Evolutionary conservation across 2,329 filamentous ascomycete species (phyloP).

Genomic region (Ascochyta koolunga): DNA sequence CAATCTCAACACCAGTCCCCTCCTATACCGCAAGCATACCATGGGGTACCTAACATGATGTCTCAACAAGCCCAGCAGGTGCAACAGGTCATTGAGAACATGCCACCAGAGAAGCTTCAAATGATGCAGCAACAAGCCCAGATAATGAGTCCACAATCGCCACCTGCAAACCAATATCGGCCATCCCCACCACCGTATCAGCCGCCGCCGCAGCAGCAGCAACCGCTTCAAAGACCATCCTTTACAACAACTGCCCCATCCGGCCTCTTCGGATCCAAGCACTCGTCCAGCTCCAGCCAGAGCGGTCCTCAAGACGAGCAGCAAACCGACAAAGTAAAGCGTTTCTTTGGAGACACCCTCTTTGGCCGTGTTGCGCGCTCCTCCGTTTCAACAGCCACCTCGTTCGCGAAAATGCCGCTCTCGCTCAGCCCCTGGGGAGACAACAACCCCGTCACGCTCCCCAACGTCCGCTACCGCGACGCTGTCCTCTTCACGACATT

Average conservation of each 20-base stretch:
- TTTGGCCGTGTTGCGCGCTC: conserved; percentile 45
- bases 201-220: conserved; percentile 21
- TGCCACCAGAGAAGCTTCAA: conserved; percentile 42
- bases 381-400: conserved; percentile 41
- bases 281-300: conserved; percentile 23
- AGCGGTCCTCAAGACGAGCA: conserved; percentile 37
- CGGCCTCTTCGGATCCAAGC: conserved; percentile 33
- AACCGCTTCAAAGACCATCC: conserved; percentile 25
- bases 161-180: conserved; percentile 9
- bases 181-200: conserved; percentile 6
- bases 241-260: conserved; percentile 34
- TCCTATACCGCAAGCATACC: conserved; percentile 23
- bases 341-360: conserved; percentile 48
- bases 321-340: conserved; percentile 37
- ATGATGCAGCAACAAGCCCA: conserved; percentile 39
- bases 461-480: conserved; percentile 49
- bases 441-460: conserved; percentile 49
- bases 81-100: conserved; percentile 36
- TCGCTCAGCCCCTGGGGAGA: conserved; percentile 47
- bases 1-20: conserved; percentile 21
- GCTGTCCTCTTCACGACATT: conserved; percentile 48
- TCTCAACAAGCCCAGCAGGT: conserved; percentile 39
- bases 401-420: conserved; percentile 42
- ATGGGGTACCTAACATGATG: conserved; percentile 32
- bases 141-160: conserved; percentile 16